These are phyloP conservation scores for Tylopilus subfusipes DNA, from an alignment of 768 basidiomycete genomes.

Conservation along the genomic window DNA sequence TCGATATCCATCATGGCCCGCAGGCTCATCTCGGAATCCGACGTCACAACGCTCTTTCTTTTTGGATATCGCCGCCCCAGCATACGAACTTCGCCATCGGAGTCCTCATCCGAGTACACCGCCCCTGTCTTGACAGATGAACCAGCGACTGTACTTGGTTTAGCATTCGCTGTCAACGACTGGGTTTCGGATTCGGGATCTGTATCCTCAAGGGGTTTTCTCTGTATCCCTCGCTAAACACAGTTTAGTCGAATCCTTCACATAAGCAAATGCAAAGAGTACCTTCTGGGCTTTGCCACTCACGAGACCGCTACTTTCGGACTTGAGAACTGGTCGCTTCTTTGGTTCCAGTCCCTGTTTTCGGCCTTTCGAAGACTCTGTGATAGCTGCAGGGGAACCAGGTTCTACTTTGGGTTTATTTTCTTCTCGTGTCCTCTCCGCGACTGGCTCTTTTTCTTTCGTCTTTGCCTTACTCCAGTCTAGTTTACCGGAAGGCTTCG, in stretches of 20 bases:
- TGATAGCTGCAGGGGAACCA: neutral
- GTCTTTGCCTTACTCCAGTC: constrained; percentile 60
- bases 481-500: constrained; percentile 46
- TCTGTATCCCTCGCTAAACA: constrained; percentile 35
- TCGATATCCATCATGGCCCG: constrained; percentile 77
- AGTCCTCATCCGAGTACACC: constrained; percentile 55
- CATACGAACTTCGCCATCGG: constrained; percentile 39
- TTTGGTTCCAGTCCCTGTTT: neutral
- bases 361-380: neutral
- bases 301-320: neutral
- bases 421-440: constrained; percentile 10
- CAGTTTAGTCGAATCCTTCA: constrained; percentile 16
- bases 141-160: constrained; percentile 6
- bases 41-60: constrained; percentile 36
- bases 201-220: constrained; percentile 38
- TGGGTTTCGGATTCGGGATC: constrained; percentile 29
- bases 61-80: constrained; percentile 24
- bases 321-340: neutral
- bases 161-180: constrained; percentile 1
- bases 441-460: constrained; percentile 33
- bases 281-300: constrained; percentile 6
- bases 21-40: constrained; percentile 44
- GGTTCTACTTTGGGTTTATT: constrained; percentile 18
- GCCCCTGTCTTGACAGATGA: constrained; percentile 43
- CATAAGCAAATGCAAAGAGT: neutral